Evolutionary conservation across 768 basidiomycete species (phyloP).

Genomic region (Hericium coralloides): DNA sequence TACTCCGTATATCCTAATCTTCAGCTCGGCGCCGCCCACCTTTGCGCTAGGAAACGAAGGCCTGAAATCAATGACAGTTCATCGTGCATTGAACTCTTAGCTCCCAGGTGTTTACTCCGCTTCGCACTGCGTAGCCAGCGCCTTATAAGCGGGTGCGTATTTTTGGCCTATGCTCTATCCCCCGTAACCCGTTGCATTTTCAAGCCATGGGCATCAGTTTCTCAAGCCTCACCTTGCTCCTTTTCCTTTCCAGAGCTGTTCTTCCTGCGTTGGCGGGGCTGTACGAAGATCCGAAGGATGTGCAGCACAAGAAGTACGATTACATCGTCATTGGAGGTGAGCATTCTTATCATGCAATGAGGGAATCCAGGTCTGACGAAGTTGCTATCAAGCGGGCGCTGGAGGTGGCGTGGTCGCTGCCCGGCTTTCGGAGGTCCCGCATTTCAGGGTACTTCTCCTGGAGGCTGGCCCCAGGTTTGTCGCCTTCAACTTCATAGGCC

Average conservation of each 20-base stretch:
- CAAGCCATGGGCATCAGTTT: too few relatives aligned
- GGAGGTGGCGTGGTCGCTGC: constrained; percentile 13
- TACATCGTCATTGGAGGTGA: constrained; percentile 4
- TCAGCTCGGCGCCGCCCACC: too few relatives aligned
- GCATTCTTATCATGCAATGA: not conserved
- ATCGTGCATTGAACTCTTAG: too few relatives aligned
- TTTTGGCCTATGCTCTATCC: too few relatives aligned
- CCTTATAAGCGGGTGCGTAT: too few relatives aligned
- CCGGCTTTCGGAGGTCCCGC: constrained; percentile 8
- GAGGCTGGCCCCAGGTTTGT: constrained; percentile 11
- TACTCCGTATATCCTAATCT: too few relatives aligned
- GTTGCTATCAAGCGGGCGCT: constrained; percentile 3
- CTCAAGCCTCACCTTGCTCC: not conserved
- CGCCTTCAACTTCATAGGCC: constrained; percentile 11
- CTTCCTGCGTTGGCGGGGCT: not conserved
- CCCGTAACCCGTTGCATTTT: too few relatives aligned
- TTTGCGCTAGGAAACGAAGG: too few relatives aligned
- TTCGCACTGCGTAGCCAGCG: too few relatives aligned
- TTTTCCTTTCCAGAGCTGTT: not conserved
- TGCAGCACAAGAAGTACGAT: constrained; percentile 3
- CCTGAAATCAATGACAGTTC: too few relatives aligned
- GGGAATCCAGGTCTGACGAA: not conserved
- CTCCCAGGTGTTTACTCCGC: too few relatives aligned
- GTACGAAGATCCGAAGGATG: not conserved
- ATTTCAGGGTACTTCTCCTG: constrained; percentile 7